Evolutionary conservation across 129 eudicot genomes (phyloP).

Genomic region (Artemisia annua): DNA sequence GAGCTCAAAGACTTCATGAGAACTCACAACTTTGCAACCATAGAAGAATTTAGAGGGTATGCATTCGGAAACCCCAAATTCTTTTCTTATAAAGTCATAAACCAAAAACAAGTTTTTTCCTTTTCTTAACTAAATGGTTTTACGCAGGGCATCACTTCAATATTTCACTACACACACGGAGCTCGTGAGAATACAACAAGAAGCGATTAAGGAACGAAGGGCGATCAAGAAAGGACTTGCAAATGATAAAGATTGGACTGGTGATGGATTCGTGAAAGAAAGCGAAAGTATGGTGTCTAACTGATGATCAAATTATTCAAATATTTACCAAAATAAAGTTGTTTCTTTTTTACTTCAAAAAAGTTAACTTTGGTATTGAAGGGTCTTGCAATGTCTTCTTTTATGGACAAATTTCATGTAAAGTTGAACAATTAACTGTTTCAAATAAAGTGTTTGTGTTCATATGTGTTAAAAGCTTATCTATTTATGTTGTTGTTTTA

Average conservation of each 20-base stretch:
- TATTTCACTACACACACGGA: slow-evolving; percentile 94
- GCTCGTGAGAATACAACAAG: slow-evolving; percentile 82
- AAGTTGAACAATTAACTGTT: neutral
- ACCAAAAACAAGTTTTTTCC: neutral
- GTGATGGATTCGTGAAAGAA: slow-evolving; percentile 96
- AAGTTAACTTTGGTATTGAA: neutral
- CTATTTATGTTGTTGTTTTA: too few relatives aligned
- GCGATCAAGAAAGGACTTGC: slow-evolving; percentile 80
- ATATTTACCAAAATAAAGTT: neutral
- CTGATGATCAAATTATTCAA: slow-evolving; percentile 37
- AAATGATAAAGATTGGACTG: slow-evolving; percentile 97
- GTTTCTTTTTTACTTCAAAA: neutral
- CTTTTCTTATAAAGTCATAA: neutral
- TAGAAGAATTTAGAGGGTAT: slow-evolving; percentile 98
- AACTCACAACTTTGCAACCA: slow-evolving; percentile 82
- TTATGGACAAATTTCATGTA: slow-evolving; percentile 23
- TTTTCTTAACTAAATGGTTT: neutral
- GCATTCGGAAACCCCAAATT: neutral
- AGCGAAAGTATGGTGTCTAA: slow-evolving; percentile 96
- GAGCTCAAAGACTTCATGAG: slow-evolving; percentile 97
- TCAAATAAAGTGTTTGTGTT: slow-evolving; percentile 27
- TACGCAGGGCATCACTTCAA: slow-evolving; percentile 69
- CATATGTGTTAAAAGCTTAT: neutral
- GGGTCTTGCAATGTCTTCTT: neutral
- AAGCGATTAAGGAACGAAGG: slow-evolving; percentile 68